phyloP scores from a whole-genome alignment of 441 rosid genomes.

The Erodium texanum region DNA sequence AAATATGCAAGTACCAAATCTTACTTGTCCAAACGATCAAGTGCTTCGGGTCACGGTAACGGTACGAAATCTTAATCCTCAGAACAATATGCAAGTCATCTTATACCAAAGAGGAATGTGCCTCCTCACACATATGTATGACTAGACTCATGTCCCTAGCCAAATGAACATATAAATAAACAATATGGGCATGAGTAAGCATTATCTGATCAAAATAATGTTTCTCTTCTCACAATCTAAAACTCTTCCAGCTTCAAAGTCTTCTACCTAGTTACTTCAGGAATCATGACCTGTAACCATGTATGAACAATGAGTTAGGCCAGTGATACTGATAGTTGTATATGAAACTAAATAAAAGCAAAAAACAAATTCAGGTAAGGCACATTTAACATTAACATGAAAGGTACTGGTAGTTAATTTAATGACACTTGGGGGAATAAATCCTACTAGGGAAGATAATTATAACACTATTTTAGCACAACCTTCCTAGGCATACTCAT shows the following conservation, averaged over 20 bases:
- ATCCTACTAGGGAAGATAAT: background rate
- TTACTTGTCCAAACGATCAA: too few relatives aligned
- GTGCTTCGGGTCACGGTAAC: too few relatives aligned
- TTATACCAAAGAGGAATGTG: background rate
- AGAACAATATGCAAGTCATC: background rate
- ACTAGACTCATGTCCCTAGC: background rate
- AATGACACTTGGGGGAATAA: background rate
- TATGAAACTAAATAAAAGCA: background rate
- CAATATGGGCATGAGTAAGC: background rate
- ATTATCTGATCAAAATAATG: background rate
- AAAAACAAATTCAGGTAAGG: background rate
- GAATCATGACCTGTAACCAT: slow-evolving; percentile 3
- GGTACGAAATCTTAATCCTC: too few relatives aligned
- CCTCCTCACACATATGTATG: background rate
- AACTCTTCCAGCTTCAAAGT: background rate
- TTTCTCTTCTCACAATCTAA: background rate
- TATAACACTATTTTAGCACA: background rate
- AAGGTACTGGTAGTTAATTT: background rate
- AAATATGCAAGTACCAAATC: too few relatives aligned
- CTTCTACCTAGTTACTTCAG: background rate
- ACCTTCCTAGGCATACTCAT: background rate
- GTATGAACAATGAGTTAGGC: background rate
- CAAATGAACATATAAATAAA: background rate
- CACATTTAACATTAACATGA: background rate
- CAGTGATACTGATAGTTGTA: background rate